Evolutionary conservation across 192 early-diverging fungal species (phyloP), one percentile per base, ranked within the genome.

Genomic region (Podila clonocystis): DNA sequence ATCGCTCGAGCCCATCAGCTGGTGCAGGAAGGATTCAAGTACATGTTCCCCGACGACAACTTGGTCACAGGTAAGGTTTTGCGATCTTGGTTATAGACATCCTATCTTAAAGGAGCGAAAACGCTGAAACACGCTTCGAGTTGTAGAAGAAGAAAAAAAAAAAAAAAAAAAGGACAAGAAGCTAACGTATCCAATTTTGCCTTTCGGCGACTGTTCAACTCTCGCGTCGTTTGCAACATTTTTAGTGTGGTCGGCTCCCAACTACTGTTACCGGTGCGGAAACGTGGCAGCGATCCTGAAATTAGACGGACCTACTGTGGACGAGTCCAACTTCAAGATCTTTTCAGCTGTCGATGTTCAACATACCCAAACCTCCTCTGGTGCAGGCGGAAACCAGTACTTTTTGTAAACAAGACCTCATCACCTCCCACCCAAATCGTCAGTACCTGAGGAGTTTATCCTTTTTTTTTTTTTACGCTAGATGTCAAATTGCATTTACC

Each of bases 211-310:
- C 34, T 36, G 41, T 45, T 45, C 41, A 45, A 45, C 41, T 45
- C 34, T 45, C 41, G 41, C 41, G 41, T 17, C 41, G 13, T 45
- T 45, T 15, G 41, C 13, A 41, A 24, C 58, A 26, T 63, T 26
- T 48, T 6, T 29, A 79, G 92, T 93, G 24, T 98, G 98, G 98
- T 95, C 93, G 45, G 97, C 96, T 15, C 96, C 96, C 58, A 97
- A 99, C 73, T 99, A 99, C 84, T 99, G 97, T 79, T 98, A 98
- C 84, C 90, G 97, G 30, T 99, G 97, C 74, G 97, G 96, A 49
- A 98, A 99, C 75, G 95, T 98, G 26, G 97, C 97, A 11, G 94
- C 95, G 38, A 94, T 99, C 65, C 93, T 97, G 89, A 91, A 95
- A 73, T 89, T 99, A 28, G 87, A 93, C 63, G 85, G 85, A 34